A percentile compares a stretch with the other conserved stretches of the same genome.
Evolutionary conservation across 495 filamentous ascomycete species (phyloP).

Genomic region (Clohesyomyces aquaticus): DNA sequence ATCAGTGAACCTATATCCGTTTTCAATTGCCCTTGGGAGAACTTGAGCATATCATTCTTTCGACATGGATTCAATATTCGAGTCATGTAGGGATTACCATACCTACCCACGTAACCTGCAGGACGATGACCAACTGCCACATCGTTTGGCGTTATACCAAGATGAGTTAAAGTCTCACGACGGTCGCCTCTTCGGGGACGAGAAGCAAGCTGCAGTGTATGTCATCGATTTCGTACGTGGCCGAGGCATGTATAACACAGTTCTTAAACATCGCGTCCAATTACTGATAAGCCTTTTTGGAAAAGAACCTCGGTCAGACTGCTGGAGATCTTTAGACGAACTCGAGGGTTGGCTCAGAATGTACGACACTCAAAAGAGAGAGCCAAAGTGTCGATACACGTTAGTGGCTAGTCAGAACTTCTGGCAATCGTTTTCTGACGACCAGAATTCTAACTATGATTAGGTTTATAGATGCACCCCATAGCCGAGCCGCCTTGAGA

Average conservation of each 20-base stretch:
- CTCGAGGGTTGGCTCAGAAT: conserved; percentile 22
- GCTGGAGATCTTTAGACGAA: conserved; percentile 8
- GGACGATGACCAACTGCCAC: background rate
- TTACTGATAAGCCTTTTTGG: background rate
- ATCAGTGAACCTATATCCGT: background rate
- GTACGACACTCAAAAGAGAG: conserved; percentile 2
- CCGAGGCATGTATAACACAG: conserved; percentile 5
- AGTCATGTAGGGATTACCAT: conserved; percentile 2
- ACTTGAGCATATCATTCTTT: background rate
- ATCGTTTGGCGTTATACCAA: conserved; percentile 13
- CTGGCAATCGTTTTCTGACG: conserved; percentile 1
- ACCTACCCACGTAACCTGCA: conserved; percentile 21
- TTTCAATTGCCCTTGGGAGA: background rate
- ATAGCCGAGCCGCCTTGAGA: conserved; percentile 20
- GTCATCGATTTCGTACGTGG: conserved; percentile 17
- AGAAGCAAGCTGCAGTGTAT: conserved; percentile 26
- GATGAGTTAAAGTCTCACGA: conserved; percentile 7
- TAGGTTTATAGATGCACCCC: conserved; percentile 28
- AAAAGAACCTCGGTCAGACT: background rate
- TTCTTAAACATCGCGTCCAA: background rate
- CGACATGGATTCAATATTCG: background rate
- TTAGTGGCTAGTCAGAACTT: conserved; percentile 5
- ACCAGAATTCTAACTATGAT: background rate
- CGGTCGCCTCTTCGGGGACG: conserved; percentile 12
- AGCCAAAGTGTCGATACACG: conserved; percentile 30